Evolutionary conservation across 495 filamentous ascomycete species (phyloP), one percentile per base, ranked within the genome.

Genomic region (Penicillium tannophilum): DNA sequence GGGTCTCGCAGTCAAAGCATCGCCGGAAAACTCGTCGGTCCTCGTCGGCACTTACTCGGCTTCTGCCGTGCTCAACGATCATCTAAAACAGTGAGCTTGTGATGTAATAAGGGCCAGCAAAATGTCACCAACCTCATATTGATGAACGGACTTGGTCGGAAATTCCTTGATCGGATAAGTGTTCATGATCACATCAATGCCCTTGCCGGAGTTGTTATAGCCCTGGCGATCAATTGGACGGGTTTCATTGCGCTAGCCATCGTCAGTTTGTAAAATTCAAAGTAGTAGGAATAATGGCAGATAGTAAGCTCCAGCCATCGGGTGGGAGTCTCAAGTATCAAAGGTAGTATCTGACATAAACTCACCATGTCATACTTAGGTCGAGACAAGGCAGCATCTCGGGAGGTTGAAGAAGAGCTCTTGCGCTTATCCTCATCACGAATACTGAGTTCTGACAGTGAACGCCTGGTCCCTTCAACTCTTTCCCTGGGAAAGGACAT

Each of bases 41-140:
- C n/a, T 58, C 28, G 6, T 28, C 28, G 28, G 28, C 28, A 28
- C 28, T 28, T 4, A 28, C 28, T 28, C 28, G 28, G 4, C 4
- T 28, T 1, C 6, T 28, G 4, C 28, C 28, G 28, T 28, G 53
- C 8, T 66, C 63, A 10, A 45, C 44, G 16, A 28, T 4, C 28
- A 28, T 28, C 28, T 28, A 5, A 7, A 43, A 19, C 3, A 33
- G 12, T 54, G 12, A 54, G 36, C 52, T 39, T 28, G 0, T 16
- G 9, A 20, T 52, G 4, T 8, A 20, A 58, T 48, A 50, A 9
- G 52, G 10, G 33, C 33, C 33, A 12, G 33, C 2, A 63, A 54
- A 43, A 63, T 47, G 31, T 2, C 19, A 84, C 90, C 82, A 75
- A 96, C 91, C 76, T 97, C 93, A 60, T 92, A 98, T 73, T 97